Evolutionary conservation across 805 yeast species (phyloP).

Genomic region (Barnettozyma pratensis): DNA sequence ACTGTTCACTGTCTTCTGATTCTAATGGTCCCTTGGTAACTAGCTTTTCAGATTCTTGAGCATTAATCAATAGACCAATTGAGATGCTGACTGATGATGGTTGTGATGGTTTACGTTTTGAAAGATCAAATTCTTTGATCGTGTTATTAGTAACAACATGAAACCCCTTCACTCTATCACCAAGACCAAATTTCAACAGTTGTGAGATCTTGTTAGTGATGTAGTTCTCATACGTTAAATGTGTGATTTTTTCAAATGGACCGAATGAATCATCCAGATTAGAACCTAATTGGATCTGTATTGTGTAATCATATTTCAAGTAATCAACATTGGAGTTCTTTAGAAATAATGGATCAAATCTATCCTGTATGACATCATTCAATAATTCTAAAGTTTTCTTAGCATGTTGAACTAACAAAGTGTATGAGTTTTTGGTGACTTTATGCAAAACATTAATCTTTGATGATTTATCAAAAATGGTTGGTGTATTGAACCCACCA

Average conservation of each 20-base stretch:
- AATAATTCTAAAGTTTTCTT: slow-evolving; percentile 59
- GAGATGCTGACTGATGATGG: slow-evolving; percentile 30
- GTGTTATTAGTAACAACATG: slow-evolving; percentile 27
- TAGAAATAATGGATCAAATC: slow-evolving; percentile 75
- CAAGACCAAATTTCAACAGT: slow-evolving; percentile 53
- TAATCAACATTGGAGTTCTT: slow-evolving; percentile 47
- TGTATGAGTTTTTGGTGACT: slow-evolving; percentile 66
- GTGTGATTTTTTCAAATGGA: slow-evolving; percentile 66
- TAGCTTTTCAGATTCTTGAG: slow-evolving; percentile 70
- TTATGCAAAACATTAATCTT: slow-evolving; percentile 78
- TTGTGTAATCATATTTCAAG: slow-evolving; percentile 59
- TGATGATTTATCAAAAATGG: slow-evolving; percentile 70
- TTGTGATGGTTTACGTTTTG: slow-evolving; percentile 48
- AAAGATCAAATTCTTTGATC: slow-evolving; percentile 26
- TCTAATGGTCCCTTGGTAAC: slow-evolving; percentile 86
- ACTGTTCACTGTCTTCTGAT: slow-evolving; percentile 49
- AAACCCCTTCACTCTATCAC: slow-evolving; percentile 35
- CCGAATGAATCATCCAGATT: slow-evolving; percentile 46
- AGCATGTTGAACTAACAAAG: slow-evolving; percentile 59
- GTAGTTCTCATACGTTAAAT: slow-evolving; percentile 63
- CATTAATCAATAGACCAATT: slow-evolving; percentile 64
- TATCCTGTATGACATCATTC: slow-evolving; percentile 76
- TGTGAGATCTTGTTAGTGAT: slow-evolving; percentile 56
- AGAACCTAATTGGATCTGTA: slow-evolving; percentile 42
- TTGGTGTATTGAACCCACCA: slow-evolving; percentile 67